Conservation (phyloP, 805 yeast species). For the Hanseniaspora jakobsenii region DNA sequence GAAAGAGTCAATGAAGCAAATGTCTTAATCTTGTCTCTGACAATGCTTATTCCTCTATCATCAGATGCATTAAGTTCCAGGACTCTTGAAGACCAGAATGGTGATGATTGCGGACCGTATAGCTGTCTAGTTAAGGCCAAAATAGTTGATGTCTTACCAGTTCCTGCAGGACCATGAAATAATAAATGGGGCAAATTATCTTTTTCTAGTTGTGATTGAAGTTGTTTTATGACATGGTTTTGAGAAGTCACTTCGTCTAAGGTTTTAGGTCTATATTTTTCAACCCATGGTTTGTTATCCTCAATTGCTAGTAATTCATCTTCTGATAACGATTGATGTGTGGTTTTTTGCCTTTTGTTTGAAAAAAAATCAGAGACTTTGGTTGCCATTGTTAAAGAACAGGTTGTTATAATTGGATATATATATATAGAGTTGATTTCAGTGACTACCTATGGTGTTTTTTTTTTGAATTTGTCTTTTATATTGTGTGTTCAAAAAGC, state of each 20-base stretch:
- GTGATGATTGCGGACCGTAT: conserved; percentile 48
- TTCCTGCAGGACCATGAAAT: conserved; percentile 89
- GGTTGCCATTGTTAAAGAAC: neutral
- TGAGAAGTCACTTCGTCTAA: conserved; percentile 86
- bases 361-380: conserved; percentile 20
- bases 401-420: too few species aligned
- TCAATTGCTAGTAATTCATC: conserved; percentile 17
- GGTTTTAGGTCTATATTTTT: conserved; percentile 81
- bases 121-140: conserved; percentile 69
- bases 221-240: conserved; percentile 72
- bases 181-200: conserved; percentile 86
- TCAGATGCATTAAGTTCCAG: conserved; percentile 81
- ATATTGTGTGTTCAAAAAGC: too few species aligned
- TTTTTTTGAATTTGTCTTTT: too few species aligned
- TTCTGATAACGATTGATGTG: too few species aligned
- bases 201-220: conserved; percentile 64
- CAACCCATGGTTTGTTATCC: conserved; percentile 71
- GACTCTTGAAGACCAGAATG: conserved; percentile 54
- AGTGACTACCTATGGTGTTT: too few species aligned
- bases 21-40: conserved; percentile 70
- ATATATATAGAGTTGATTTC: too few species aligned
- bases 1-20: conserved; percentile 80
- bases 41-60: conserved; percentile 81
- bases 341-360: conserved; percentile 25
- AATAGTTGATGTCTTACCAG: conserved; percentile 83